Evolutionary conservation across 805 yeast genomes (phyloP), one percentile per base, ranked within the genome.

Genomic region (Yamadazyma ubonensis): DNA sequence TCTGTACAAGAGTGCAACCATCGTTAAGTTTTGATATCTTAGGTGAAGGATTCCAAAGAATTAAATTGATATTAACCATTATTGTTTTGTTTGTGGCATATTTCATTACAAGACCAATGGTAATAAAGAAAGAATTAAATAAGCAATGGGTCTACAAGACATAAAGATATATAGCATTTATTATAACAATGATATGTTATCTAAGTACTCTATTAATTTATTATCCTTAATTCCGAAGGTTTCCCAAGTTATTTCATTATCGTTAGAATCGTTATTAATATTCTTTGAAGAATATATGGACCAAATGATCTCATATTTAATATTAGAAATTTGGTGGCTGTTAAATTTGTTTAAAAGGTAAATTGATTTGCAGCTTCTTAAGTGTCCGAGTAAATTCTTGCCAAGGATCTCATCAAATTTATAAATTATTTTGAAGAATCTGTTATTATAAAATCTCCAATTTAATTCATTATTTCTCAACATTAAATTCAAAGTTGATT

Each of bases 11-110:
- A 41, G 71, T 85, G 12, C 75, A 83, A 36, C 96, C 98, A 0
- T 86, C 96, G 0, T 76, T 77, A 30, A 86, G 87, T 28, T 90
- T 86, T 61, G 99, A 91, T 62, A 69, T 78, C 36, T 70, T 91
- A 57, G 76, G 81, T 18, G 63, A 71, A 21, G 70, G 72, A 37
- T 93, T 93, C 55, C 87, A 83, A 51, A 83, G 78, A 53, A 55
- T 66, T 10, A 82, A 79, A 49, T 71, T 91, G 31, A 33, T 83
- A 5, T 45, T 70, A 5, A 86, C 96, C 1, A 71, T 90, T 2
- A 59, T 62, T 0, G 67, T 72, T 0, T 65, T 90, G 33, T 39
- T 76, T 1, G 57, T 67, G 0, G 68, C 68, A 0, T 76, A 76
- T 33, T 45, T 71, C 5, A 51, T 74, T n/a, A 58, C 79, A 21